These are phyloP conservation scores for Trametes maxima DNA, from an alignment of 768 basidiomycete genomes.

Conservation along the genomic window DNA sequence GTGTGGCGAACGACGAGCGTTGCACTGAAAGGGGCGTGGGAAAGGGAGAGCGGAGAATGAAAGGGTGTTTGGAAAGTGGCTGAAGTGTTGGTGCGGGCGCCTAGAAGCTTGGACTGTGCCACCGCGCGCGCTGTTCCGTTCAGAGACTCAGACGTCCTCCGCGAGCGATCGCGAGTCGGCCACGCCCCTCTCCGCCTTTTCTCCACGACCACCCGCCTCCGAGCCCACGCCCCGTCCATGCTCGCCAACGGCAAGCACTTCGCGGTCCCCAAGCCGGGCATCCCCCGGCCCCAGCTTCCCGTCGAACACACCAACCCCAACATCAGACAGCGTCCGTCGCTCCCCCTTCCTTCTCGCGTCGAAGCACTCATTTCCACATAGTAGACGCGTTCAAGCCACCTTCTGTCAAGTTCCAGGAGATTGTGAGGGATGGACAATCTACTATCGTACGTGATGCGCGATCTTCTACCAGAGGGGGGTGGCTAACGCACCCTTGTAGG, in stretches of 20 bases:
- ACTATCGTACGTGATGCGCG: constrained; percentile 62
- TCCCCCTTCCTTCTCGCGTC: constrained; percentile 34
- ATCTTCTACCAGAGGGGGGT: constrained; percentile 3
- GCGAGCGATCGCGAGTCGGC: constrained; percentile 22
- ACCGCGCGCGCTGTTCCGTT: constrained; percentile 23
- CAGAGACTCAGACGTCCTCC: neutral
- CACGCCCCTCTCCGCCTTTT: constrained; percentile 13
- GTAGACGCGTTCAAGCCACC: constrained; percentile 54
- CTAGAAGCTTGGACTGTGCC: constrained; percentile 13
- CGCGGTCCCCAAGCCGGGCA: constrained; percentile 19
- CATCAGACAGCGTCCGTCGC: constrained; percentile 33
- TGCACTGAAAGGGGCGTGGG: neutral
- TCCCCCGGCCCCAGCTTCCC: constrained; percentile 27
- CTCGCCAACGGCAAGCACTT: constrained; percentile 19
- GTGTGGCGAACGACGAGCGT: constrained; percentile 5
- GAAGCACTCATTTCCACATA: constrained; percentile 38
- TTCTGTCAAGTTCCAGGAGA: constrained; percentile 89
- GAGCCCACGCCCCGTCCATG: constrained; percentile 18
- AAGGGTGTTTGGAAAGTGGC: constrained; percentile 6
- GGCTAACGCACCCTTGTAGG: constrained; percentile 46
- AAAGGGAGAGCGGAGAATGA: constrained; percentile 21
- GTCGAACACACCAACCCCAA: constrained; percentile 26
- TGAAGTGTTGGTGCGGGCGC: constrained; percentile 9
- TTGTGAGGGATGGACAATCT: constrained; percentile 83
- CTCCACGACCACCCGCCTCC: neutral